phyloP scores from a whole-genome alignment of 768 basidiomycete genomes.

The Mycena sanguinolenta region DNA sequence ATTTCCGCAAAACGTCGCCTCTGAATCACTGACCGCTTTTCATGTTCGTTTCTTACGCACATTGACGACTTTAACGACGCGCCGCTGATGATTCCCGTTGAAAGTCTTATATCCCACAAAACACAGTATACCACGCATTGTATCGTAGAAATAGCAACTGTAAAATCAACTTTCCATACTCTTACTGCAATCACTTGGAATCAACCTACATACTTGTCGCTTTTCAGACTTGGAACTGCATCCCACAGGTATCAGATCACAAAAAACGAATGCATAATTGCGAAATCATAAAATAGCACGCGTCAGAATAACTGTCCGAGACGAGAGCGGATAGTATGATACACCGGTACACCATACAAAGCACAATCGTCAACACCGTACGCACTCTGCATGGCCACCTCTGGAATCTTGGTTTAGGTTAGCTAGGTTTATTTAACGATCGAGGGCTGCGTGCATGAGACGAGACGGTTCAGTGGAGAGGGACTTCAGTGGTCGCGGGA shows the following conservation, averaged over 20 bases:
- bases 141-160: background rate
- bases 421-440: too few species aligned
- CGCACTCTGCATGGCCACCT: background rate
- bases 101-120: conserved; percentile 4
- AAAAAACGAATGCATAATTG: conserved; percentile 17
- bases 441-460: too few species aligned
- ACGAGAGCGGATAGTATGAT: conserved; percentile 16
- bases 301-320: conserved; percentile 33
- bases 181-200: background rate
- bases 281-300: conserved; percentile 31
- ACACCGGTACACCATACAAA: conserved; percentile 28
- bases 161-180: conserved; percentile 5
- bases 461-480: conserved; percentile 53
- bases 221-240: background rate
- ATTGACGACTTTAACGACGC: conserved; percentile 21
- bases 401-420: conserved; percentile 9
- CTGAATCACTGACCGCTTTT: conserved; percentile 27
- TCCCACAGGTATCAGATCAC: background rate
- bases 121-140: conserved; percentile 15
- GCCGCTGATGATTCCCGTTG: conserved; percentile 16
- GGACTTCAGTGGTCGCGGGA: conserved; percentile 88
- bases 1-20: conserved; percentile 29
- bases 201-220: background rate
- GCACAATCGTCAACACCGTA: conserved; percentile 11
- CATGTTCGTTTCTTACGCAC: background rate